These are phyloP conservation scores for Tanacetum coccineum DNA, from an alignment of 129 eudicot genomes.

Conservation along the genomic window DNA sequence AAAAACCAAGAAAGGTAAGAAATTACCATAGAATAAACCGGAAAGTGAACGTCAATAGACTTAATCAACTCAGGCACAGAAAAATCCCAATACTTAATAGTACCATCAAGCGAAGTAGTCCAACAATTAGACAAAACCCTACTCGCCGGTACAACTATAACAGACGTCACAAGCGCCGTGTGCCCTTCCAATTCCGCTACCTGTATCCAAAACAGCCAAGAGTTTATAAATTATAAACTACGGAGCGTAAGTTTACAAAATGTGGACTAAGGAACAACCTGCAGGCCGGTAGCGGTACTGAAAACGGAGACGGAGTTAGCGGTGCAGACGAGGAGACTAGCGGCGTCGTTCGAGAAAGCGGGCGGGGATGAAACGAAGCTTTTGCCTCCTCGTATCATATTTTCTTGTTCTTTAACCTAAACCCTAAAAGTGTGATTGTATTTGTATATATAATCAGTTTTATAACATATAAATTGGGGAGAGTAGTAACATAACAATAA, in stretches of 20 bases:
- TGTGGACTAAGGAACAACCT: constrained; percentile 27
- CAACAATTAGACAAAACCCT: constrained; percentile 67
- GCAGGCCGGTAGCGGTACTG: constrained; percentile 86
- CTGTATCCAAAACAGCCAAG: constrained; percentile 22
- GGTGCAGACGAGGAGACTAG: constrained; percentile 69
- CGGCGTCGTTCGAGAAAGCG: constrained; percentile 87
- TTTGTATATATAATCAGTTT: too few species aligned
- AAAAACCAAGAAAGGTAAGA: not conserved
- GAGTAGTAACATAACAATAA: too few species aligned
- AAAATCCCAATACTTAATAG: constrained; percentile 90
- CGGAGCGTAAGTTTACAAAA: too few species aligned
- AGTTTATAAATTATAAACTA: not conserved
- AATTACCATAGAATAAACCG: constrained; percentile 74
- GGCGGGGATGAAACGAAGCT: constrained; percentile 78
- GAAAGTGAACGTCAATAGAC: constrained; percentile 49
- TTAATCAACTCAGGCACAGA: constrained; percentile 59
- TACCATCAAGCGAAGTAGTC: constrained; percentile 91
- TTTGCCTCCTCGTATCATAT: constrained; percentile 77
- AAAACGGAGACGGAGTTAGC: constrained; percentile 76
- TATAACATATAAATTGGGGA: too few species aligned
- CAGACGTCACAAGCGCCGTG: constrained; percentile 68
- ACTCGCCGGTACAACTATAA: constrained; percentile 69
- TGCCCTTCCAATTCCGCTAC: constrained; percentile 83
- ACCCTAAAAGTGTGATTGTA: not conserved
- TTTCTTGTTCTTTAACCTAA: constrained; percentile 3